Evolutionary conservation across 2,329 filamentous ascomycete species (phyloP).

Genomic region (Emergomyces pasteurianus): DNA sequence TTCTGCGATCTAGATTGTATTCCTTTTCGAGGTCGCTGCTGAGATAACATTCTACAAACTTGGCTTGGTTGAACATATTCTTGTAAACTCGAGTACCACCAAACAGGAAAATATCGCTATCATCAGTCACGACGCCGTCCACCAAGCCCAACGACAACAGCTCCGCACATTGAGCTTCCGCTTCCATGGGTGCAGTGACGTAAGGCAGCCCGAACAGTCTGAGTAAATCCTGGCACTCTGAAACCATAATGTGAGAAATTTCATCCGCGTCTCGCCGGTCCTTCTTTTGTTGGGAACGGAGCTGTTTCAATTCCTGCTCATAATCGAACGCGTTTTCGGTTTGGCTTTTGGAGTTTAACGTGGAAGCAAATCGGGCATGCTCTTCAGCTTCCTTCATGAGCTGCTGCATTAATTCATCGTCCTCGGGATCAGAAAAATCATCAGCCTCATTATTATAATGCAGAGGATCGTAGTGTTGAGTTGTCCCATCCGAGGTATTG

Average conservation of each 20-base stretch:
- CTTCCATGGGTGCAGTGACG: constrained; percentile 96
- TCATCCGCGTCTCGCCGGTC: constrained; percentile 93
- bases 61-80: constrained; percentile 99
- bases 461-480: not conserved
- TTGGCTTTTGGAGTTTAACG: constrained; percentile 64
- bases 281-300: constrained; percentile 91
- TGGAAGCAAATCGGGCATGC: constrained; percentile 81
- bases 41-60: constrained; percentile 95
- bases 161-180: constrained; percentile 93
- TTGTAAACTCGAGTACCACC: constrained; percentile 96
- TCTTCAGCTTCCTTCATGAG: constrained; percentile 87
- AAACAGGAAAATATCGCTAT: constrained; percentile 93
- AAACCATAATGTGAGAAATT: constrained; percentile 90
- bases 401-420: constrained; percentile 76
- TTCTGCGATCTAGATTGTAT: constrained; percentile 71
- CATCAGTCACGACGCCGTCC: constrained; percentile 95
- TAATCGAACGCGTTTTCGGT: constrained; percentile 65
- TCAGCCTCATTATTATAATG: constrained; percentile 8
- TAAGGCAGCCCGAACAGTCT: constrained; percentile 89
- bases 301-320: constrained; percentile 71
- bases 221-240: constrained; percentile 85
- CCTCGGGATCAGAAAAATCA: constrained; percentile 74
- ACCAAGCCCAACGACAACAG: constrained; percentile 77
- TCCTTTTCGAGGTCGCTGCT: constrained; percentile 74
- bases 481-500: constrained; percentile 1